These are phyloP conservation scores for Arthrobotrys musiformis DNA, from an alignment of 2,329 filamentous ascomycete genomes.

Conservation along the genomic window DNA sequence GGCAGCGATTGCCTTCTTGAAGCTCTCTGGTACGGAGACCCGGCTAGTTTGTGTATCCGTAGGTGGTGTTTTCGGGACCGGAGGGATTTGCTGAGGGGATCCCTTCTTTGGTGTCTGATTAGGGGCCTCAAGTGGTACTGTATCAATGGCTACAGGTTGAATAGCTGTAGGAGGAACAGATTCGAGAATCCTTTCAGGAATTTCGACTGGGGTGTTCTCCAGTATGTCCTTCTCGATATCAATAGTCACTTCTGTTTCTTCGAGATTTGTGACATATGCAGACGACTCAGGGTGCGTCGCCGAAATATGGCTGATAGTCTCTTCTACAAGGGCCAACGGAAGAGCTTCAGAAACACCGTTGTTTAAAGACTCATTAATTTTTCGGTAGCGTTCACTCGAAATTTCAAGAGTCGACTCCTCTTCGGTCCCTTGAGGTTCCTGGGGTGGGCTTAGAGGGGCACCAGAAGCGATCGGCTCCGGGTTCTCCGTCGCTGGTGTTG, in stretches of 20 bases:
- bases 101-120: not conserved
- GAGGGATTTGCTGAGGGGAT: not conserved
- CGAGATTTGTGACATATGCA: not conserved
- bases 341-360: conserved; percentile 18
- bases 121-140: not conserved
- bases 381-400: conserved; percentile 35
- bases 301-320: conserved; percentile 26
- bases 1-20: conserved; percentile 39
- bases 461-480: not conserved
- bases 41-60: conserved; percentile 34
- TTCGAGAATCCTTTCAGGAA: not conserved
- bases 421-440: conserved; percentile 16
- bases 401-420: conserved; percentile 47
- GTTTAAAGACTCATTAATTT: conserved; percentile 41
- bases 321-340: conserved; percentile 20
- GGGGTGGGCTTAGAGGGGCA: conserved; percentile 40
- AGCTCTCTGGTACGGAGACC: conserved; percentile 39
- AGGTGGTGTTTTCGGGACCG: conserved; percentile 23
- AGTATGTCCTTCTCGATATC: not conserved
- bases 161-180: not conserved
- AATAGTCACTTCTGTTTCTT: not conserved
- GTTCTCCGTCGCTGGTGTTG: not conserved
- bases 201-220: not conserved
- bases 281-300: conserved; percentile 26
- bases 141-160: not conserved